Conservation (phyloP, 2,329 filamentous ascomycete species). For the Geosmithia flava region DNA sequence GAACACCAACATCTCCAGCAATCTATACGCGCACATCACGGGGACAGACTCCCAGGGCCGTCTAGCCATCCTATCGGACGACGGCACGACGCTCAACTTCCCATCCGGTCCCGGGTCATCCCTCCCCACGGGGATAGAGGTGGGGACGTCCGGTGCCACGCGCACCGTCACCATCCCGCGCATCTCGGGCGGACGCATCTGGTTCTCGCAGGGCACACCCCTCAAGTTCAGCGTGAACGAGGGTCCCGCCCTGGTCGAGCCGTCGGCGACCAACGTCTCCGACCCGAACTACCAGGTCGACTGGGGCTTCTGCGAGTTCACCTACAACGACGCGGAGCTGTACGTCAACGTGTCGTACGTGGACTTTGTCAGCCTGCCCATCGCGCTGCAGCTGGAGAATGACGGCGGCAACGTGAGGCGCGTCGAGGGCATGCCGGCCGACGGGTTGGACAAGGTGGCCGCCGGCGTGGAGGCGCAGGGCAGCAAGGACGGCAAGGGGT, state of each 20-base stretch:
- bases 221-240: conserved; percentile 62
- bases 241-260: conserved; percentile 61
- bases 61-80: conserved; percentile 49
- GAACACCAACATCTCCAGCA: conserved; percentile 1
- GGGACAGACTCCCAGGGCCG: conserved; percentile 41
- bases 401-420: conserved; percentile 27
- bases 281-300: conserved; percentile 49
- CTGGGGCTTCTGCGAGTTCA: conserved; percentile 62
- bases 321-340: conserved; percentile 44
- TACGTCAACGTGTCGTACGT: conserved; percentile 64
- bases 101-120: conserved; percentile 43
- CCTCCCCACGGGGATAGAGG: conserved; percentile 44
- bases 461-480: conserved; percentile 30
- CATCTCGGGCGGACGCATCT: conserved; percentile 59
- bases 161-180: conserved; percentile 54
- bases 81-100: conserved; percentile 54
- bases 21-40: conserved; percentile 55
- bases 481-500: conserved; percentile 31
- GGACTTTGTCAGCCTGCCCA: conserved; percentile 60
- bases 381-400: conserved; percentile 40
- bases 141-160: conserved; percentile 49
- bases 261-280: conserved; percentile 52
- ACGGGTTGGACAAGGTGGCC: conserved; percentile 34
- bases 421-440: conserved; percentile 34
- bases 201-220: conserved; percentile 49